phyloP scores from a whole-genome alignment of 257 asterid genomes.

The Ligustrum vulgare region DNA sequence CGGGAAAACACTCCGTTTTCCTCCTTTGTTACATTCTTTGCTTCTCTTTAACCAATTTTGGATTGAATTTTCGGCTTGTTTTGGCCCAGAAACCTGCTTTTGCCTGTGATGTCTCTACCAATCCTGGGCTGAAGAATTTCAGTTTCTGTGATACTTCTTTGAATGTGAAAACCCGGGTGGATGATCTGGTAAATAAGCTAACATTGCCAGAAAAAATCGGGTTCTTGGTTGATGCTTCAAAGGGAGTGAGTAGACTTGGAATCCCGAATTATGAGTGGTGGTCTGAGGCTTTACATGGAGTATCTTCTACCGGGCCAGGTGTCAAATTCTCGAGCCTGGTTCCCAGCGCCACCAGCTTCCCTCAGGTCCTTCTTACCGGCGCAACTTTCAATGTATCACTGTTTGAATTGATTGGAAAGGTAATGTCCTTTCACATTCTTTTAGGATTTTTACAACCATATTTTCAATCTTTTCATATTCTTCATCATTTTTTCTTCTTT shows the following conservation, averaged over 20 bases:
- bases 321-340: conserved; percentile 41
- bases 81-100: conserved; percentile 43
- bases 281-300: conserved; percentile 86
- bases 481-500: background rate
- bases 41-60: background rate
- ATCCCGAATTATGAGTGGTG: conserved; percentile 81
- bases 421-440: no score
- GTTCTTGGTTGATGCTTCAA: conserved; percentile 50
- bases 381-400: conserved; percentile 66
- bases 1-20: conserved; percentile 38
- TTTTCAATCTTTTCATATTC: background rate
- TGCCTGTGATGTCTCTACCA: conserved; percentile 57
- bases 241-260: conserved; percentile 57
- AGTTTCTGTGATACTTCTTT: conserved; percentile 61
- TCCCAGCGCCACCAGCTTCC: conserved; percentile 87
- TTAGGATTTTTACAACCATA: background rate
- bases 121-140: conserved; percentile 49
- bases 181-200: conserved; percentile 47
- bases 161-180: conserved; percentile 43
- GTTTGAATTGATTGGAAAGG: conserved; percentile 64
- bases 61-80: conserved; percentile 11
- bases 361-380: conserved; percentile 64
- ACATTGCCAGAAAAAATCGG: conserved; percentile 73
- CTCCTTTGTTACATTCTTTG: conserved; percentile 32
- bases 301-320: conserved; percentile 63